A percentile compares a stretch with the other conserved stretches of the same genome.
These are phyloP conservation scores for Albizia julibrissin DNA, from an alignment of 306 rosid genomes.

Conservation along the genomic window DNA sequence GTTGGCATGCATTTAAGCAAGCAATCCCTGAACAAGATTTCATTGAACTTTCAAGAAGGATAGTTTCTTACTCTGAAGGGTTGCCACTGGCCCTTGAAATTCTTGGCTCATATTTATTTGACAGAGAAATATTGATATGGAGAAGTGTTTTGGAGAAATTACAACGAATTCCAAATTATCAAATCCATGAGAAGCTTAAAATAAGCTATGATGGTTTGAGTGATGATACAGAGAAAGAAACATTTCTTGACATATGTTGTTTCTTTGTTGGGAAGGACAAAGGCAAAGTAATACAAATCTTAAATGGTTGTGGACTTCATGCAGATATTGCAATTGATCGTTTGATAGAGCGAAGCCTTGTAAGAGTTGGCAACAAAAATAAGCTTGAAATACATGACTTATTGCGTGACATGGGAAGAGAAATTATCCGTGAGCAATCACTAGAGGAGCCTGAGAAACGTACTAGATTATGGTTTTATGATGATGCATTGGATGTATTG, in stretches of 20 bases:
- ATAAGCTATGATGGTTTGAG: not conserved
- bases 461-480: not conserved
- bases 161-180: not conserved
- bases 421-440: not conserved
- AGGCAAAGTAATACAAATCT: not conserved
- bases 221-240: not conserved
- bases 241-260: not conserved
- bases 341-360: not conserved
- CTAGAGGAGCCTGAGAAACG: not conserved
- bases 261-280: not conserved
- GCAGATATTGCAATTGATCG: not conserved
- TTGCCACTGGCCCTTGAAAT: not conserved
- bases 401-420: not conserved
- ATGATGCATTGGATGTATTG: not conserved
- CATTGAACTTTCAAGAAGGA: not conserved
- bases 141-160: not conserved
- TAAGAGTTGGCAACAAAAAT: not conserved
- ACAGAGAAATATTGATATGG: not conserved
- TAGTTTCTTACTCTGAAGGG: not conserved
- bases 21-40: not conserved
- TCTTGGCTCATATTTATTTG: not conserved
- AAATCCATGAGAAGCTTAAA: not conserved
- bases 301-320: not conserved
- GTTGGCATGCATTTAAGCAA: conserved; percentile 10
- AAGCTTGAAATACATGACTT: not conserved